Percentiles rank a stretch among this genome's conserved stretches.
Evolutionary conservation across 345 rosid genomes (phyloP).

Genomic region (Geranium brycei): DNA sequence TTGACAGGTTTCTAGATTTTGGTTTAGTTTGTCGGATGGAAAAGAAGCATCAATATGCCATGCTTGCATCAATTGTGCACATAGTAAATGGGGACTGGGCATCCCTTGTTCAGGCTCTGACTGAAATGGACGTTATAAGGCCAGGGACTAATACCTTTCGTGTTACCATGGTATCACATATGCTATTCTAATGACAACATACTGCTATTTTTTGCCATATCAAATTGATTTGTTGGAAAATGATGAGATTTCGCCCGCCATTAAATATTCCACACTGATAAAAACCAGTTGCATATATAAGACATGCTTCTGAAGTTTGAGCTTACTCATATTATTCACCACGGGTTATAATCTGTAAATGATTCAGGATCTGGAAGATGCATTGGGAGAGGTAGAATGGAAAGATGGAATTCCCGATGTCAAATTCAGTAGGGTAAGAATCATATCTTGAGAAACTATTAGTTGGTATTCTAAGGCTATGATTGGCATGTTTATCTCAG

Average conservation of each 20-base stretch:
- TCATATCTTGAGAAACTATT: conserved; percentile 3
- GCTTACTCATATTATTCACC: conserved; percentile 8
- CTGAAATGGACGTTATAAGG: conserved; percentile 84
- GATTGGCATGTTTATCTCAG: background rate
- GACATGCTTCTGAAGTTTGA: background rate
- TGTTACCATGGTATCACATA: conserved; percentile 52
- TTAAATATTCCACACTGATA: background rate
- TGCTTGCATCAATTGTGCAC: conserved; percentile 89
- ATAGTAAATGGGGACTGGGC: conserved; percentile 91
- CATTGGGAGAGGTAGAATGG: conserved; percentile 71
- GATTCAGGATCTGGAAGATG: conserved; percentile 73
- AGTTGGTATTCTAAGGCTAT: background rate
- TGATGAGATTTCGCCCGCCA: background rate
- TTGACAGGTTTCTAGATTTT: conserved; percentile 77
- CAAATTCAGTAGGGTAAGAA: conserved; percentile 82
- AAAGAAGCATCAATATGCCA: conserved; percentile 78
- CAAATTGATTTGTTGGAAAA: conserved; percentile 4
- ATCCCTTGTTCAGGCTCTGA: conserved; percentile 59
- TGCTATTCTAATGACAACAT: conserved; percentile 3
- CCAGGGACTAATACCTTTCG: conserved; percentile 59
- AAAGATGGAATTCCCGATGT: conserved; percentile 82
- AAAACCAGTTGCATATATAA: conserved; percentile 2
- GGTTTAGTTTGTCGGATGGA: conserved; percentile 91
- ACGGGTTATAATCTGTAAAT: conserved; percentile 6
- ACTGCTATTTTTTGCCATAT: background rate